Base-by-base conservation (phyloP, 1,284 basidiomycete genomes). In the Polyporus tsugae region DNA sequence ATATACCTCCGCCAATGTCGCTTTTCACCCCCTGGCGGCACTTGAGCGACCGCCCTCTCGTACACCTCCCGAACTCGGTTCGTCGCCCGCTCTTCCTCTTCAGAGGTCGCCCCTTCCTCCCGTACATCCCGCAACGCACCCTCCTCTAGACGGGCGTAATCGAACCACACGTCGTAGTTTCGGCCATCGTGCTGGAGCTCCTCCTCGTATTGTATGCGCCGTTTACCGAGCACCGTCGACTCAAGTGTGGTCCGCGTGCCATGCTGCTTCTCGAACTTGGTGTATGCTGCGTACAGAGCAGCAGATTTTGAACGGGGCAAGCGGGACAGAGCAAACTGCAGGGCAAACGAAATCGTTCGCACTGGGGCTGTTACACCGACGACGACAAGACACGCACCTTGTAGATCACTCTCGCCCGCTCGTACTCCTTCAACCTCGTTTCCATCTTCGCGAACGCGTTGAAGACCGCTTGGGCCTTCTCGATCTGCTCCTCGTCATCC, bases 161-260 rank as follows among this genome's bases (percentile, higher is more conserved):
- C 98, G 78, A 99, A 99, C 98, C 98, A 99, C 1, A 94, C 93
- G 80, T 99, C 97, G 76, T 99, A 99, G 80, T 99, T 98, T 44
- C 91, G 89, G 0, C 93, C 89, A 72, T 98, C 95, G 70, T 96
- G 93, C 6, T 89, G 81, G 1, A 98, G 80, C 80, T 98, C 96
- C 74, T 98, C 96, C 79, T 98, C 97, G 79, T 99, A 99, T 77
- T 99, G 96, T 68, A 99, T 98, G 57, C 97, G 87, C 33, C 98
- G 89, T 80, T 99, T 99, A 60, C 97, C 97, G 0, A 98, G 87
- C 1, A 99, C 97, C 3, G 97, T 99, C 36, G 92, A 89, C 79
- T 99, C 97, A 29, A 99, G 90, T 0, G 95, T 92, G 19, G 89
- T 87, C 22, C 95, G 90, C 41, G 93, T 92, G 36, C 98, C 97